Percentiles rank a stretch among this genome's conserved stretches.
Conservation (phyloP, 306 rosid species). For the Cercis canadensis region DNA sequence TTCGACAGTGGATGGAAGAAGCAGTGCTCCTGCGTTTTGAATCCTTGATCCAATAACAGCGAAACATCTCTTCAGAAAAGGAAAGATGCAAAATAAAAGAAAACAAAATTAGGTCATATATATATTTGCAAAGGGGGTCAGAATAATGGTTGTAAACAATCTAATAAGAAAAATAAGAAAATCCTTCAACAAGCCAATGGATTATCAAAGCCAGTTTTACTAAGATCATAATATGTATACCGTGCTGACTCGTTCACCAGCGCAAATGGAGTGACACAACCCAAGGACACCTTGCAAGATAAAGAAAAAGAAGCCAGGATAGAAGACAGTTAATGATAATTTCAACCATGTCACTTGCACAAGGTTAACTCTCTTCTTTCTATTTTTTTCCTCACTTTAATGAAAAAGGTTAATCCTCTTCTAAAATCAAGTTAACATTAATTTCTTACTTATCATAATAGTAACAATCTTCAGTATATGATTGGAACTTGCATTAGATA, state of each 20-base stretch:
- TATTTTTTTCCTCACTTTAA: not conserved
- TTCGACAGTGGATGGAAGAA: slow-evolving; percentile 94
- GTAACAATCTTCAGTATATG: not conserved
- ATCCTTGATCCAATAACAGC: slow-evolving; percentile 84
- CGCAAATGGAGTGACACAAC: slow-evolving; percentile 92
- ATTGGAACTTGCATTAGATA: not conserved
- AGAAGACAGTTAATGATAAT: slow-evolving; percentile 27
- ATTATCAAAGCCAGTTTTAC: not conserved
- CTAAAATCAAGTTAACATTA: slow-evolving; percentile 1
- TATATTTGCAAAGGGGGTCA: slow-evolving; percentile 17
- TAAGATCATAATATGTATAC: slow-evolving; percentile 46
- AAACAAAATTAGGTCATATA: slow-evolving; percentile 31
- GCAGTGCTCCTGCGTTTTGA: slow-evolving; percentile 70
- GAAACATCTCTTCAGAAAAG: slow-evolving; percentile 78
- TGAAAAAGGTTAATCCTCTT: slow-evolving; percentile 9
- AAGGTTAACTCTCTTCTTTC: not conserved
- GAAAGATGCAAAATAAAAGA: slow-evolving; percentile 21
- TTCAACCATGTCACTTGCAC: slow-evolving; percentile 18
- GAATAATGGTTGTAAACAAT: slow-evolving; percentile 30
- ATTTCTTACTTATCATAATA: not conserved
- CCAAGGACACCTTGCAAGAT: slow-evolving; percentile 71
- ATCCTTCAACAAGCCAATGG: slow-evolving; percentile 17
- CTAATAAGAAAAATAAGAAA: slow-evolving; percentile 5
- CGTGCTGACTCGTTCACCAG: slow-evolving; percentile 87
- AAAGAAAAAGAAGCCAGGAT: slow-evolving; percentile 35